A percentile compares a stretch with the other conserved stretches of the same genome.
Conservation (phyloP, 306 rosid species). For the Prunus mongolica region DNA sequence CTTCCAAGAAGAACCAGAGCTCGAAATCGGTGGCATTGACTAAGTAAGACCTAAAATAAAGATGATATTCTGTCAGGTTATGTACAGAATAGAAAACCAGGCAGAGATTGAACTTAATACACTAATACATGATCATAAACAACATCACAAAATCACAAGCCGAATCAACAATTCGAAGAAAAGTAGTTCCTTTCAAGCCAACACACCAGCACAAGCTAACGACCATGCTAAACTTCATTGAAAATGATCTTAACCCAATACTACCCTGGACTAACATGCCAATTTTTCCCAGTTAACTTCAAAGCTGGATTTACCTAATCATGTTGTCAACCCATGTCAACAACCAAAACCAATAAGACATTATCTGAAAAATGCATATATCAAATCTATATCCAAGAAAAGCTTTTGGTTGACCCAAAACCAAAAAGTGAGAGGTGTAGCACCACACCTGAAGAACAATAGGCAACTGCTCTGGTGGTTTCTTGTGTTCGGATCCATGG, state of each 20-base stretch:
- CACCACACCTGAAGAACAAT: constrained; percentile 91
- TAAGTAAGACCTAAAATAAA: constrained; percentile 79
- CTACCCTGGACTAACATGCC: background rate
- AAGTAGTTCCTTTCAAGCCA: background rate
- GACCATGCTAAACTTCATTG: background rate
- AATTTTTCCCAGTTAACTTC: background rate
- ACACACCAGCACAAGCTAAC: background rate
- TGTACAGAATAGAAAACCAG: background rate
- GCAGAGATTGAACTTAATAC: background rate
- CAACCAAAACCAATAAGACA: constrained; percentile 16
- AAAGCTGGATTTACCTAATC: background rate
- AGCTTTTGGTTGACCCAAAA: constrained; percentile 30
- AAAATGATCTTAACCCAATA: background rate
- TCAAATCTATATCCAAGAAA: constrained; percentile 15
- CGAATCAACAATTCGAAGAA: background rate
- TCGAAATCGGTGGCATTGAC: constrained; percentile 88
- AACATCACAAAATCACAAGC: background rate
- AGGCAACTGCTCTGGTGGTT: constrained; percentile 98
- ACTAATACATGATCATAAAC: background rate
- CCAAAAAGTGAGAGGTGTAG: constrained; percentile 16
- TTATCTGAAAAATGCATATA: constrained; percentile 16
- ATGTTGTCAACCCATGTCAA: background rate
- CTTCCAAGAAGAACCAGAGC: constrained; percentile 94
- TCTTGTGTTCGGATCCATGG: constrained; percentile 96
- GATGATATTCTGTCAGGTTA: constrained; percentile 13